Base-by-base conservation (phyloP, 768 basidiomycete genomes). In the Termitomyces sp. region DNA sequence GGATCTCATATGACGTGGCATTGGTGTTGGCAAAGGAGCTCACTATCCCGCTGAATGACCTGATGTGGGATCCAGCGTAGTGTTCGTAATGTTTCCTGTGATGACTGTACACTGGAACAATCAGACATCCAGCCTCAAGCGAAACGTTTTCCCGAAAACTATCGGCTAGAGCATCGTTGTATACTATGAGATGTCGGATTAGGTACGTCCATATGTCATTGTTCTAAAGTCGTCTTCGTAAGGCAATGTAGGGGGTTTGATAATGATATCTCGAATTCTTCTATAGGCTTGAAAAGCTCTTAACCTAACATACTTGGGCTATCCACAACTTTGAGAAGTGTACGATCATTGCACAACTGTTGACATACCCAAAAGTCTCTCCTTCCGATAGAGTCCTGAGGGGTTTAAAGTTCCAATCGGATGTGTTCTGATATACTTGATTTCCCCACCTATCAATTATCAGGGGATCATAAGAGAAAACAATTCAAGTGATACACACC, bases 51-150 rank as follows among this genome's bases (percentile, higher is more conserved):
- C 58, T 92, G 46, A 76, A 82, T 58, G 88, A 91, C 61, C 62
- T 89, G 36, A 69, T 92, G 62, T 92, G 88, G 84, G 88, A 91
- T 64, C 76, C 80, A 8, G 66, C 72, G 8, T 79, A 55, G 30
- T 36, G 35, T 24, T 18, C 18, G 40, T 32, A 24, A 22, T 36
- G 14, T 14, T 36, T 36, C 35, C 16, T 13, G 24, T 18, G 14
- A n/a, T 30, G 47, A 2, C 2, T 47, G 26, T 28, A 46, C 18
- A n/a, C 38, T 40, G 38, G 42, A 43, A 43, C 20, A 22, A 43
- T 43, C 5, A 43, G 8, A 10, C 42, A 43, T 43, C 20, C 42
- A 43, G n/a, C 4, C 10, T 42, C 9, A 9, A 22, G 10, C 10
- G 12, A 43, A 13, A 22, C 7, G 20, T 22, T 22, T 22, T 9